Conservation (phyloP, 2,329 filamentous ascomycete species). For the Monascus ruber region DNA sequence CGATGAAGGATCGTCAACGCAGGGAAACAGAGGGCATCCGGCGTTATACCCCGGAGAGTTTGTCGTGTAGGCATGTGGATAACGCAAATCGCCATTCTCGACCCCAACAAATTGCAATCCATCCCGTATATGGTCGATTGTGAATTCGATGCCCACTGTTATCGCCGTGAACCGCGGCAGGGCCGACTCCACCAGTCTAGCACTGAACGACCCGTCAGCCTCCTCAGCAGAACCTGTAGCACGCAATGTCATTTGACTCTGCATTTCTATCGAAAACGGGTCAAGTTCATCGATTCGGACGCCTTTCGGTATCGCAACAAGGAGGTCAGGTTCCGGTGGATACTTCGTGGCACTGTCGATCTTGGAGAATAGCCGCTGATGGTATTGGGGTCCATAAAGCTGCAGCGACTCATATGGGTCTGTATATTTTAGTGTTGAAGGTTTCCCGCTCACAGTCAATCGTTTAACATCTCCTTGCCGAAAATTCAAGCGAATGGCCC, state of each 20-base stretch:
- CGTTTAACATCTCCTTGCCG: slow-evolving; percentile 49
- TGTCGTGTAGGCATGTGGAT: slow-evolving; percentile 83
- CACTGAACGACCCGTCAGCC: slow-evolving; percentile 23
- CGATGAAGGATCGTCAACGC: slow-evolving; percentile 73
- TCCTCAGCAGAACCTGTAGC: slow-evolving; percentile 25
- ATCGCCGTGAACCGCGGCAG: slow-evolving; percentile 47
- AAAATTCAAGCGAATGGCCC: slow-evolving; percentile 48
- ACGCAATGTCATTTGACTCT: slow-evolving; percentile 33
- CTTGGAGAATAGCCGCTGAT: slow-evolving; percentile 63
- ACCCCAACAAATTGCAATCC: slow-evolving; percentile 86
- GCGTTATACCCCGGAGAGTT: slow-evolving; percentile 68
- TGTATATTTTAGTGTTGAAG: slow-evolving; percentile 26
- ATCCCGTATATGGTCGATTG: slow-evolving; percentile 63
- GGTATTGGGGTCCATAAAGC: slow-evolving; percentile 53
- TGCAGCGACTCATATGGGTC: slow-evolving; percentile 38
- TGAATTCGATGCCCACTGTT: slow-evolving; percentile 63
- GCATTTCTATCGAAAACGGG: slow-evolving; percentile 39
- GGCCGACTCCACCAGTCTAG: slow-evolving; percentile 26
- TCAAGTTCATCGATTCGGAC: slow-evolving; percentile 53
- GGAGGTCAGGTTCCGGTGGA: slow-evolving; percentile 45
- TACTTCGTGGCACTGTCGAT: slow-evolving; percentile 47
- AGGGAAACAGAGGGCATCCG: slow-evolving; percentile 82
- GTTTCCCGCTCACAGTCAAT: slow-evolving; percentile 36
- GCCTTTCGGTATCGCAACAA: slow-evolving; percentile 47
- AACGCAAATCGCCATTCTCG: slow-evolving; percentile 65